Evolutionary conservation across 2,329 filamentous ascomycete species (phyloP), one percentile per base, ranked within the genome.

Genomic region (Cladosporium cucumerinum): DNA sequence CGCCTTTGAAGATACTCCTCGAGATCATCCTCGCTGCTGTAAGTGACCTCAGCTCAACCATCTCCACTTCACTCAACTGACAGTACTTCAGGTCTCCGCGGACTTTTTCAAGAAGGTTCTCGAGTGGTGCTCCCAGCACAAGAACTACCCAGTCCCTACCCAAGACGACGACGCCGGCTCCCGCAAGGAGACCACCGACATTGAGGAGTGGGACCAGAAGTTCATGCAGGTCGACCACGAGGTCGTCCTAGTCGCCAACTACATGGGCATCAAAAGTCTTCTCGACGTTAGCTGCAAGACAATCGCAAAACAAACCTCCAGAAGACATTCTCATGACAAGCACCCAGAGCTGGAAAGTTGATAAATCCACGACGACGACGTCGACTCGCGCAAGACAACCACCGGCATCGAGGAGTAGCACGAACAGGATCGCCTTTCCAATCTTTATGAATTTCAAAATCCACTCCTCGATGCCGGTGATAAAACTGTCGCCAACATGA

Each of bases 401-500:
- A 98, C 95, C 55, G 95, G 99, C 73, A 99, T 99, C 71, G 95
- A 98, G 66, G 95, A 99, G 81, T 99, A 95, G 95, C 95, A 99
- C 73, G 93, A 97, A 80, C 99, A 99, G 82, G 99, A 98, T 80
- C 98, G 99, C 94, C 94, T 98, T 80, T 95, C 99, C 21, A 99
- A 99, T 84, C 99, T 98, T 79, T 89, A 99, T 66, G 95, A 99
- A 72, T 99, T 99, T 84, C 98, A 98, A 86, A 90, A 93, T 1
- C 34, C 34, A 39, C 90, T 99, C 1, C 89, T 99, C 32, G 95
- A 99, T 70, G 94, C 98, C 66, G 95, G 95, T 67, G 99, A 95
- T 87, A 99, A 99, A 87, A 99, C 95, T 0, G 95, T 99, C n/a
- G 95, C 95, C 68, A 99, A 99, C 82, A 99, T 99, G 95, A 99